Percentiles rank a stretch among this genome's conserved stretches.
These are phyloP conservation scores for Fusarium sacchari DNA, from an alignment of 2,329 filamentous ascomycete genomes.

Conservation along the genomic window DNA sequence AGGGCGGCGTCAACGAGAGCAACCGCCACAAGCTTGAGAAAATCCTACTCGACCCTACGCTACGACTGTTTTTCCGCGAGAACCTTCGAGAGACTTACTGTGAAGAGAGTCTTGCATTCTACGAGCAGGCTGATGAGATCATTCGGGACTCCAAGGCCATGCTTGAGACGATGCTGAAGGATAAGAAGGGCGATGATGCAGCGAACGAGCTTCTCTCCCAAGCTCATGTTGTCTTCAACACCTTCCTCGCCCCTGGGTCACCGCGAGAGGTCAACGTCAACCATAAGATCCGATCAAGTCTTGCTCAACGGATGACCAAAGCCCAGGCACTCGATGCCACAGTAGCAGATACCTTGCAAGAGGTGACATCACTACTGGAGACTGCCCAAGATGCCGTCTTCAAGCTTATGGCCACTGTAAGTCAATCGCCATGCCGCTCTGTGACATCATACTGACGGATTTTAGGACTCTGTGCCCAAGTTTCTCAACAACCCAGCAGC, in stretches of 20 bases:
- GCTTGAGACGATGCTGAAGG: slow-evolving; percentile 67
- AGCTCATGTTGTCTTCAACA: slow-evolving; percentile 96
- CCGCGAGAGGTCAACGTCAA: slow-evolving; percentile 98
- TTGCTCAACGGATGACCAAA: slow-evolving; percentile 96
- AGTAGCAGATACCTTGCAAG: slow-evolving; percentile 89
- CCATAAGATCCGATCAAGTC: slow-evolving; percentile 89
- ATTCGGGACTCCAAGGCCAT: slow-evolving; percentile 73
- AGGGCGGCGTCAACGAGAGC: slow-evolving; percentile 78
- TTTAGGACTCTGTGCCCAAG: slow-evolving; percentile 76
- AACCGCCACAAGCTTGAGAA: slow-evolving; percentile 94
- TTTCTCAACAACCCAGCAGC: slow-evolving; percentile 68
- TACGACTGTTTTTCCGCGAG: slow-evolving; percentile 90
- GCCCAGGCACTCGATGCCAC: slow-evolving; percentile 90
- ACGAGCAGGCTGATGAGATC: slow-evolving; percentile 92
- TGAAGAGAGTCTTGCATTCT: slow-evolving; percentile 96
- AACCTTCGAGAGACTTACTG: slow-evolving; percentile 95
- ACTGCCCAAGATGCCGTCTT: slow-evolving; percentile 95
- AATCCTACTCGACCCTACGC: slow-evolving; percentile 88
- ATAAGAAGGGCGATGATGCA: slow-evolving; percentile 75
- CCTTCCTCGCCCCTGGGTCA: slow-evolving; percentile 95
- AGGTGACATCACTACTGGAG: slow-evolving; percentile 90
- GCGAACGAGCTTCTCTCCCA: slow-evolving; percentile 95
- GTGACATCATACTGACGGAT: slow-evolving; percentile 29
- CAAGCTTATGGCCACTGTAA: slow-evolving; percentile 97
- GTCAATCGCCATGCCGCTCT: slow-evolving; percentile 52